Evolutionary conservation across 805 yeast species (phyloP).

Genomic region (Kodamaea kaohsiungensis): DNA sequence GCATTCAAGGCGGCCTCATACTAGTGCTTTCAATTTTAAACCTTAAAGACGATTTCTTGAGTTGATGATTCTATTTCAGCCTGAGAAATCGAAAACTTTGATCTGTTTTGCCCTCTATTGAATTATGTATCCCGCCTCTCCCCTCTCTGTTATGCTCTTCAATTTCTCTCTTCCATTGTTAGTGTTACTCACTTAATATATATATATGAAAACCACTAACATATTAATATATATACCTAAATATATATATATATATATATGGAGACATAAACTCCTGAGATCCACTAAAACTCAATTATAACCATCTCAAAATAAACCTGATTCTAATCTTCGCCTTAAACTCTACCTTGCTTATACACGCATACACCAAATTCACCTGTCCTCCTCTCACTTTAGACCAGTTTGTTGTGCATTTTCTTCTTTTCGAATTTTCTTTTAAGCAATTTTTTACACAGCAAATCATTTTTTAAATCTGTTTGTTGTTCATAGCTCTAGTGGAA

Average conservation of each 20-base stretch:
- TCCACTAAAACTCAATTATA: no score
- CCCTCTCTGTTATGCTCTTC: not conserved
- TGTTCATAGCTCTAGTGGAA: slow-evolving; percentile 1
- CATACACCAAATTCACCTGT: not conserved
- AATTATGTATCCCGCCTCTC: not conserved
- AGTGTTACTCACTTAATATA: no score
- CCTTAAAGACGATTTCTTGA: not conserved
- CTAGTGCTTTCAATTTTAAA: not conserved
- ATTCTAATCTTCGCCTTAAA: no score
- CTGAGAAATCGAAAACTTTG: not conserved
- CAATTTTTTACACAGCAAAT: slow-evolving; percentile 1
- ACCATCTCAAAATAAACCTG: no score
- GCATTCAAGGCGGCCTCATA: not conserved
- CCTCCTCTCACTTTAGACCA: not conserved
- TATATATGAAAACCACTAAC: no score
- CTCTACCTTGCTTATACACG: no score
- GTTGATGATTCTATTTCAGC: not conserved
- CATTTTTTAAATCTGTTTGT: not conserved
- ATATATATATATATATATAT: no score
- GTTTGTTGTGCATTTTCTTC: not conserved
- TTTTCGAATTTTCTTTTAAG: not conserved
- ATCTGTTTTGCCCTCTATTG: not conserved
- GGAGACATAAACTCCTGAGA: no score
- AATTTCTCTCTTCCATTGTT: no score
- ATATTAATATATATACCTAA: no score